phyloP scores from a whole-genome alignment of 1,284 basidiomycete species.

The Stygiomarasmius scandens region DNA sequence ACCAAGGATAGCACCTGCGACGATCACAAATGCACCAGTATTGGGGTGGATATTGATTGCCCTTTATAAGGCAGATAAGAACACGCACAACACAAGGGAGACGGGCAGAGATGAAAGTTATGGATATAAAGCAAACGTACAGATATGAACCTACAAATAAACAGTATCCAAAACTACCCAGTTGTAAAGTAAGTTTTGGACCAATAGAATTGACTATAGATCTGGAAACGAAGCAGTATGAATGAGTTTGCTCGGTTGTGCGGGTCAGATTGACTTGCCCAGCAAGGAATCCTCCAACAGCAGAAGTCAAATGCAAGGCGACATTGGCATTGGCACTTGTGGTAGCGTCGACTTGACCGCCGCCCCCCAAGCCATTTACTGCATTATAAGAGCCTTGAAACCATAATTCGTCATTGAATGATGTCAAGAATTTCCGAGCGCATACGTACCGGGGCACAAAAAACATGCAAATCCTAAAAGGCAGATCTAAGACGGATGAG shows the following conservation, averaged over 20 bases:
- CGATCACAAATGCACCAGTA: conserved; percentile 69
- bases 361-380: conserved; percentile 68
- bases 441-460: conserved; percentile 60
- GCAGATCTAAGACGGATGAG: conserved; percentile 36
- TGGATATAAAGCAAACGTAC: too few relatives aligned
- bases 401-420: conserved; percentile 5
- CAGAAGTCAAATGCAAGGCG: conserved; percentile 72
- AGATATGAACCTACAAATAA: conserved; percentile 77
- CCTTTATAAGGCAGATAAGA: conserved; percentile 27
- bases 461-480: conserved; percentile 71
- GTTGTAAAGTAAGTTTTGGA: conserved; percentile 68
- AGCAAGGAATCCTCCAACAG: conserved; percentile 62
- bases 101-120: too few relatives aligned
- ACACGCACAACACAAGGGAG: not conserved
- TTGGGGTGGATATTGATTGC: conserved; percentile 67
- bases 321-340: conserved; percentile 68
- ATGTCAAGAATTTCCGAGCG: not conserved
- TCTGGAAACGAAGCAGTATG: conserved; percentile 34
- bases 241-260: not conserved
- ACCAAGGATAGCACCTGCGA: conserved; percentile 67
- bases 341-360: conserved; percentile 63
- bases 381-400: conserved; percentile 56
- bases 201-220: conserved; percentile 80
- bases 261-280: conserved; percentile 47
- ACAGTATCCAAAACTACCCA: conserved; percentile 73